Conservation (phyloP, 176 grass and related monocot species). For the Cymbopogon citratus region DNA sequence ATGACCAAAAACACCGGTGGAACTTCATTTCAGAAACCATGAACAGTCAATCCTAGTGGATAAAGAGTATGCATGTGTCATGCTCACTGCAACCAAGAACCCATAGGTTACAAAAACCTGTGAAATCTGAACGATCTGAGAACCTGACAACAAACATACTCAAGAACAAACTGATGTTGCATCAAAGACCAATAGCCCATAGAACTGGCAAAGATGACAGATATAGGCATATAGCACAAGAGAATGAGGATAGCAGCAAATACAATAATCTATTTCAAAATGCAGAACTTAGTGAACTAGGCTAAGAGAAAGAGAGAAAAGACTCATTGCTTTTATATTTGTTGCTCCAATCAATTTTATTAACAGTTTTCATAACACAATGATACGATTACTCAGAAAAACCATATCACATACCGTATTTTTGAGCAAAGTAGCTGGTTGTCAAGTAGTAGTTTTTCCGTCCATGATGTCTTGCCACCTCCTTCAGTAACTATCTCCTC, state of each 20-base stretch:
- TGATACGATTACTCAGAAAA: not conserved
- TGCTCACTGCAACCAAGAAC: not conserved
- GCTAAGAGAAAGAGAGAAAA: not conserved
- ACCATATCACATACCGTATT: conserved; percentile 47
- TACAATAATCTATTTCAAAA: not conserved
- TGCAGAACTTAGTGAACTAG: not conserved
- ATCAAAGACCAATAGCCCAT: not conserved
- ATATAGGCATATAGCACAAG: conserved; percentile 3
- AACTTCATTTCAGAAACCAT: not conserved
- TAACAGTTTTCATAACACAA: not conserved
- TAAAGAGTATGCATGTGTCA: not conserved
- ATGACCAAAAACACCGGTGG: not conserved
- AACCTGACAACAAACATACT: not conserved
- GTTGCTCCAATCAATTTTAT: not conserved
- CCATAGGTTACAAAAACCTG: not conserved
- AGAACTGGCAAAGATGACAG: not conserved
- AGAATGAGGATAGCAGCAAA: not conserved
- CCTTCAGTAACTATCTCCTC: conserved; percentile 34
- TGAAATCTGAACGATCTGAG: not conserved
- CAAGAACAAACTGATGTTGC: not conserved
- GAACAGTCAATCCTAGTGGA: not conserved
- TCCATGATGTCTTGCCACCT: conserved; percentile 79
- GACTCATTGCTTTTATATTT: not conserved
- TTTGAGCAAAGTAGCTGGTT: conserved; percentile 78
- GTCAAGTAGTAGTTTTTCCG: conserved; percentile 72